Conservation (phyloP, 2,329 filamentous ascomycete species). For the Orbilia quercus region DNA sequence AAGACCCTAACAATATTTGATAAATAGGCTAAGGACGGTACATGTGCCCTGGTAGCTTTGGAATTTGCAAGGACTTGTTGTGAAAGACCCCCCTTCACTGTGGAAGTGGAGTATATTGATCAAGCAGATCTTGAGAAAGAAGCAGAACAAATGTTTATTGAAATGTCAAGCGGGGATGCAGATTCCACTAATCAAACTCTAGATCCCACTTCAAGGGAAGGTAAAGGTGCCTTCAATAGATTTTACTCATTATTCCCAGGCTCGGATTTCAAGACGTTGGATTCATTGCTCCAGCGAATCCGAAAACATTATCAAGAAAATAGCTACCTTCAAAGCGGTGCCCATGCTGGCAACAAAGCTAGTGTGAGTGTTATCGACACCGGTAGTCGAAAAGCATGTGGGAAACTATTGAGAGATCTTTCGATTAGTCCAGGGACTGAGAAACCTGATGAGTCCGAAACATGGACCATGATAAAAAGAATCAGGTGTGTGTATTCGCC, state of each 20-base stretch:
- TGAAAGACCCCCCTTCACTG: background rate
- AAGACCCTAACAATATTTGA: background rate
- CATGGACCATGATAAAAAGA: conserved; percentile 14
- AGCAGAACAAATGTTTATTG: conserved; percentile 9
- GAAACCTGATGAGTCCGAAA: conserved; percentile 6
- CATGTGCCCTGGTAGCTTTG: conserved; percentile 9
- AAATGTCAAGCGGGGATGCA: background rate
- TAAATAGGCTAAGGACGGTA: conserved; percentile 10
- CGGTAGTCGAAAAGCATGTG: conserved; percentile 17
- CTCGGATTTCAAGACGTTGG: background rate
- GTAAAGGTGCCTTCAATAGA: conserved; percentile 11
- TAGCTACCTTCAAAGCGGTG: background rate
- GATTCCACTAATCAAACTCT: background rate
- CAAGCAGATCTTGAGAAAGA: conserved; percentile 20
- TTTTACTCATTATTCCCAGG: conserved; percentile 23
- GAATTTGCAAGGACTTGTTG: conserved; percentile 21
- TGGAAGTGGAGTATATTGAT: conserved; percentile 18
- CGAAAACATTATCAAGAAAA: conserved; percentile 6
- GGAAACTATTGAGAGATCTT: background rate
- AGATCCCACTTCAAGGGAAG: conserved; percentile 17
- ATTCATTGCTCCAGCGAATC: background rate
- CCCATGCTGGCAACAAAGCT: background rate
- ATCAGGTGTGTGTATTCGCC: conserved; percentile 11
- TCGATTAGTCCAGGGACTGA: background rate
- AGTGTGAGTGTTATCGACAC: too few species aligned